These are phyloP conservation scores for Acanthochlamys bracteata DNA, from an alignment of 106 monocot species.

Conservation along the genomic window DNA sequence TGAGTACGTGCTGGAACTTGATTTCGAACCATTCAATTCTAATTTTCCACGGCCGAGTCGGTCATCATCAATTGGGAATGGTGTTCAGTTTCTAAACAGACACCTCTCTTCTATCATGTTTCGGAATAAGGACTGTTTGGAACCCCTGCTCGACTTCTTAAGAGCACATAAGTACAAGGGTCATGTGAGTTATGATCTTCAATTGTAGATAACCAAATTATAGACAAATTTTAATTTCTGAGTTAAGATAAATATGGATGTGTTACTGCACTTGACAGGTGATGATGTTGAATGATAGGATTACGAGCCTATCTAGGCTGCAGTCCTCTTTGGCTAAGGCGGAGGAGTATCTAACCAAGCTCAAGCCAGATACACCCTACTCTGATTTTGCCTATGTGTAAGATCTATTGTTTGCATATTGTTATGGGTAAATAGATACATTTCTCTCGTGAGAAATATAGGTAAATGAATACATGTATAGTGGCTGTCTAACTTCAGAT, in stretches of 20 bases:
- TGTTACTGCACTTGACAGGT: too few species aligned
- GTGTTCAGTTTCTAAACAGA: constrained; percentile 94
- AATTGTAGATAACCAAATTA: too few species aligned
- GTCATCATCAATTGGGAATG: constrained; percentile 98
- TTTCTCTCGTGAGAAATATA: too few species aligned
- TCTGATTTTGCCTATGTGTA: constrained; percentile 82
- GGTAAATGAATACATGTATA: too few species aligned
- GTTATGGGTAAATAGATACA: too few species aligned
- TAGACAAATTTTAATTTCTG: too few species aligned
- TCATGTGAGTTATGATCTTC: constrained; percentile 52
- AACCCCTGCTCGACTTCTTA: constrained; percentile 88
- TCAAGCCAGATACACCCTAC: constrained; percentile 67
- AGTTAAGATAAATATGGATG: too few species aligned
- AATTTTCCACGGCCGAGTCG: constrained; percentile 81
- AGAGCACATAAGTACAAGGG: constrained; percentile 90
- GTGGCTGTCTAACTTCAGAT: too few species aligned
- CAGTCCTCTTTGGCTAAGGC: constrained; percentile 21
- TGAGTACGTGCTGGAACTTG: constrained; percentile 41
- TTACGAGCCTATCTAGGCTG: constrained; percentile 30
- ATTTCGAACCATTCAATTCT: constrained; percentile 95
- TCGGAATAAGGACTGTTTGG: constrained; percentile 90
- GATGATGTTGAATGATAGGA: constrained; percentile 83
- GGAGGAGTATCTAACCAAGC: background rate
- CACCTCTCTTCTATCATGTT: constrained; percentile 96
- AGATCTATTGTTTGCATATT: too few species aligned